phyloP scores from a whole-genome alignment of 805 yeast species.

The Cyberlindnera euphorbiae region DNA sequence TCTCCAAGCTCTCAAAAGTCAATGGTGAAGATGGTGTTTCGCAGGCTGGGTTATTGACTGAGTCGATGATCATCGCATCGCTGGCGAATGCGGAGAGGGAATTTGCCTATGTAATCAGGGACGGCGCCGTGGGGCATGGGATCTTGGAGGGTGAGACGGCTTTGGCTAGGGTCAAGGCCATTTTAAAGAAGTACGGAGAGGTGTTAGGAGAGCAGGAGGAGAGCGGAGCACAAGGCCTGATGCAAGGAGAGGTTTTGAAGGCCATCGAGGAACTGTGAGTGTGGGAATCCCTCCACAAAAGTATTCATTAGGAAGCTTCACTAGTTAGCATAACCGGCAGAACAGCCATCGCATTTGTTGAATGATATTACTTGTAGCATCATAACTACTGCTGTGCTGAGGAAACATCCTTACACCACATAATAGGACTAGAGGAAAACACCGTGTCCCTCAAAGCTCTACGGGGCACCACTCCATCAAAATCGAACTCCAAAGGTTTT shows the following conservation, averaged over 20 bases:
- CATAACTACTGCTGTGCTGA: too few species aligned
- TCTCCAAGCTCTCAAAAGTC: conserved; percentile 32
- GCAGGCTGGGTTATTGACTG: conserved; percentile 40
- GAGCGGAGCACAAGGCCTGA: conserved; percentile 14
- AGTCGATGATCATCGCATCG: conserved; percentile 40
- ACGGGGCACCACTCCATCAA: too few species aligned
- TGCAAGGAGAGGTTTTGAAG: conserved; percentile 14
- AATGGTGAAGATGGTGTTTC: conserved; percentile 33
- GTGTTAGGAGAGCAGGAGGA: conserved; percentile 38
- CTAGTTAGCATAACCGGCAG: too few species aligned
- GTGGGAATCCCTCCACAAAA: too few species aligned
- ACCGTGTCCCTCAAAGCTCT: too few species aligned
- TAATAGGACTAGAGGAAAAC: too few species aligned
- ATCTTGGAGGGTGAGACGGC: conserved; percentile 37
- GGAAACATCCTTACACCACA: too few species aligned
- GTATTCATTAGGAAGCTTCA: too few species aligned
- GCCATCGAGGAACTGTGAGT: conserved; percentile 14
- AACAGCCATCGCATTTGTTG: too few species aligned
- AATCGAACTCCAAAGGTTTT: too few species aligned
- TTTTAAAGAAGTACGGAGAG: conserved; percentile 49
- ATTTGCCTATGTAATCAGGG: conserved; percentile 47
- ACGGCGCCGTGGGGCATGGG: conserved; percentile 39
- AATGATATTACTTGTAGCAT: too few species aligned
- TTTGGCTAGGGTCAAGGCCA: conserved; percentile 34
- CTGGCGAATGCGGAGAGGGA: conserved; percentile 45